Base-by-base conservation (phyloP, 2,329 filamentous ascomycete genomes). In the Coleophoma eucalyptorum region DNA sequence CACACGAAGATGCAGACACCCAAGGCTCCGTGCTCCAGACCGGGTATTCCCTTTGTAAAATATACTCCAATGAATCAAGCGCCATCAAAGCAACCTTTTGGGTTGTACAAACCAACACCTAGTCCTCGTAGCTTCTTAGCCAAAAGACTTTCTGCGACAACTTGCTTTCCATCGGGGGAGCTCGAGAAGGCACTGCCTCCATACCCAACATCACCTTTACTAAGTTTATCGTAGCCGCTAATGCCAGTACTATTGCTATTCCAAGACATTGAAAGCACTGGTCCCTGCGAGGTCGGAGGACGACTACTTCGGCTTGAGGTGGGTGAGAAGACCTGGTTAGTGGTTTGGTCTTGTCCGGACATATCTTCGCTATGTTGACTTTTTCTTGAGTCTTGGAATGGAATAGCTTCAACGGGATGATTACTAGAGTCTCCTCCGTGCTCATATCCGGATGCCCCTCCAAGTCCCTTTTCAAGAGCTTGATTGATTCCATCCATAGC, bases 181-280 rank as follows among this genome's bases (percentile, higher is more conserved):
- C 58, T 65, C 19, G 59, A 64, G 56, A 78, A 84, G 0, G 73
- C 68, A 49, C 81, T 79, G 1, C 80, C 76, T 35, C 84, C 79
- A 61, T 88, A 84, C 34, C 83, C 78, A 18, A 74, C 66, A 53
- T 90, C 84, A 5, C 83, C 83, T 63, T 79, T 87, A 59, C 65
- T 83, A 18, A 90, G 78, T 63, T 91, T 91, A 62, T 80, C 80
- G 62, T 91, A 90, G 8, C 65, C 55, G 50, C 65, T 59, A 58
- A 69, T 64, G 40, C 58, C 59, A 19, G 50, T 46, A 26, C 50
- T 55, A 32, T 55, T 55, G 38, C 56, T 60, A n/a, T 55, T 51
- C 56, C 58, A 62, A 18, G 62, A 61, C 50, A 56, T 58, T 18
- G 52, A 47, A 3, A 45, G 53, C 54, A 18, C 60, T 55, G 38